phyloP scores from a whole-genome alignment of 2,329 filamentous ascomycete genomes.

The Trichocomaceae sp. region DNA sequence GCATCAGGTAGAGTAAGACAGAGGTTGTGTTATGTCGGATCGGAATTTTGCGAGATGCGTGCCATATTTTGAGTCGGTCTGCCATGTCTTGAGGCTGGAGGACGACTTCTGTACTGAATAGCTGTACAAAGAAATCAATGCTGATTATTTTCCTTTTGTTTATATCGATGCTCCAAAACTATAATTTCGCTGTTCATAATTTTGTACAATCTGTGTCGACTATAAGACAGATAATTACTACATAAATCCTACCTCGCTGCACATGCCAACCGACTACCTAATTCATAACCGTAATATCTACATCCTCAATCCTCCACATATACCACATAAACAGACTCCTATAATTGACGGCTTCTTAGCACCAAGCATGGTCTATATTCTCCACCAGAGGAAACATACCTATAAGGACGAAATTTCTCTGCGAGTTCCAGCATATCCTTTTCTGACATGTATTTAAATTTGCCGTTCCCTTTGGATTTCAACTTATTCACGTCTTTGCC shows the following conservation, averaged over 20 bases:
- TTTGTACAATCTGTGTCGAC: neutral
- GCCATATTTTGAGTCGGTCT: neutral
- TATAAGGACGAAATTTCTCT: conserved; percentile 74
- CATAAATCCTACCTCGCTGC: no score
- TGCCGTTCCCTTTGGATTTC: conserved; percentile 69
- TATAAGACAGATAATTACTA: neutral
- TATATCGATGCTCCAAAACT: neutral
- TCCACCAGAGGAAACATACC: conserved; percentile 39
- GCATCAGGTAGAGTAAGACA: conserved; percentile 4
- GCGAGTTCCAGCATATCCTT: conserved; percentile 82
- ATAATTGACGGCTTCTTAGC: conserved; percentile 15
- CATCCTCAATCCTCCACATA: conserved; percentile 84
- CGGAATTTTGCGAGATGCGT: neutral
- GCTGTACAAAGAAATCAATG: conserved; percentile 37
- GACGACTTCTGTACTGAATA: conserved; percentile 28
- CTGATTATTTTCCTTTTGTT: conserved; percentile 2
- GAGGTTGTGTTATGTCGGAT: conserved; percentile 9
- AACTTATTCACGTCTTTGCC: conserved; percentile 78
- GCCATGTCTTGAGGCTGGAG: neutral
- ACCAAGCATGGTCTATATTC: neutral
- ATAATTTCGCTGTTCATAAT: no score
- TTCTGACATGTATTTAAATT: conserved; percentile 98
- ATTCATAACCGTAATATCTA: conserved; percentile 56
- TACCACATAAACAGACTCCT: conserved; percentile 97
- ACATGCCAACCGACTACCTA: neutral